A percentile compares a stretch with the other conserved stretches of the same genome.
Evolutionary conservation across 2,329 filamentous ascomycete species (phyloP).

Genomic region (Fusarium papillatum): DNA sequence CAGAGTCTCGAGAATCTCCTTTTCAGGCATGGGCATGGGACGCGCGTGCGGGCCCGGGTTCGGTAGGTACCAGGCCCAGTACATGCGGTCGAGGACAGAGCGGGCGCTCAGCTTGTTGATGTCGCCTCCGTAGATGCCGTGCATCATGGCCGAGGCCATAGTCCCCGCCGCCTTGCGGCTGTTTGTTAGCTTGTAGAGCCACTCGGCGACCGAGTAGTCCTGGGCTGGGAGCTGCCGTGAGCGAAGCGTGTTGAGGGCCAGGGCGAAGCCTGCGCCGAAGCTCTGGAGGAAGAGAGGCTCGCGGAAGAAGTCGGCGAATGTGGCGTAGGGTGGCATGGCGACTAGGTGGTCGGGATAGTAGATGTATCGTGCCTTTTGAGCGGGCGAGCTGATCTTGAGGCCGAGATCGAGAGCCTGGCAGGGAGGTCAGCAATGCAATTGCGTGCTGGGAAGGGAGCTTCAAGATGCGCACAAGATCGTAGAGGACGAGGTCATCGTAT

Average conservation of each 20-base stretch:
- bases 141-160: constrained; percentile 79
- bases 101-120: constrained; percentile 83
- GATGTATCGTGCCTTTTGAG: constrained; percentile 73
- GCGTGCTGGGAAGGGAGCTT: constrained; percentile 21
- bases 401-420: constrained; percentile 51
- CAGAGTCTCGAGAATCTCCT: constrained; percentile 45
- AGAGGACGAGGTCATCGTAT: constrained; percentile 75
- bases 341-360: constrained; percentile 86
- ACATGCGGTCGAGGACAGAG: constrained; percentile 59
- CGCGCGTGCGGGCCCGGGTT: constrained; percentile 56
- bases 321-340: constrained; percentile 46
- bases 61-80: constrained; percentile 48
- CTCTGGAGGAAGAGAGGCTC: constrained; percentile 51
- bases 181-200: constrained; percentile 48
- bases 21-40: constrained; percentile 49
- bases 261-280: constrained; percentile 44
- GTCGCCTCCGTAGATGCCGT: constrained; percentile 95
- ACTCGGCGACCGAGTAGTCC: constrained; percentile 54
- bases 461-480: constrained; percentile 71
- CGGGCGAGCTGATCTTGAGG: constrained; percentile 63
- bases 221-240: constrained; percentile 34
- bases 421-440: constrained; percentile 22
- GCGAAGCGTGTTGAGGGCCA: constrained; percentile 39
- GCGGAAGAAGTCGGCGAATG: constrained; percentile 42
- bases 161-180: constrained; percentile 72